Percentiles rank a stretch among this genome's conserved stretches.
Evolutionary conservation across 164 flowering plant genomes (phyloP).

Genomic region (Magnolia changhungtana): DNA sequence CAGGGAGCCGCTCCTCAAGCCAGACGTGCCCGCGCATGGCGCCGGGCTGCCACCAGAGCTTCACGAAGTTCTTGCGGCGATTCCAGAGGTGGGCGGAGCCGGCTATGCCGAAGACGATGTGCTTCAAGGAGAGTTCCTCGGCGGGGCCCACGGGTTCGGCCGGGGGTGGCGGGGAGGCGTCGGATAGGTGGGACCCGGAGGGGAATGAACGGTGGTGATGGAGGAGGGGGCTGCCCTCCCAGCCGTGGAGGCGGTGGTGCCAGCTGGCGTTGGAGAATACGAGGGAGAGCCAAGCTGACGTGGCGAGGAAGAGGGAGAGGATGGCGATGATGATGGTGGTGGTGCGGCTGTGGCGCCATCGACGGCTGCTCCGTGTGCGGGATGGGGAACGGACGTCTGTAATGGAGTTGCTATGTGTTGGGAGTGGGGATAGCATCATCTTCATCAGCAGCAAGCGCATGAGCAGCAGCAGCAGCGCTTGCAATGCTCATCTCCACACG

Average conservation of each 20-base stretch:
- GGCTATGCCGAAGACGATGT: slow-evolving; percentile 63
- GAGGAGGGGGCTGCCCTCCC: slow-evolving; percentile 30
- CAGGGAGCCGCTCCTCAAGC: slow-evolving; percentile 44
- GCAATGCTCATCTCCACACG: background rate
- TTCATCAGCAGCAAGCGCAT: background rate
- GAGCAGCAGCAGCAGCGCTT: background rate
- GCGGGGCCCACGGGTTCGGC: slow-evolving; percentile 18
- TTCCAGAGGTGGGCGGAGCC: slow-evolving; percentile 58
- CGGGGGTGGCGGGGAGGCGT: slow-evolving; percentile 30
- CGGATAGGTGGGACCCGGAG: slow-evolving; percentile 5
- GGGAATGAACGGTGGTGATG: background rate
- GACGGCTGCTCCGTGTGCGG: slow-evolving; percentile 20
- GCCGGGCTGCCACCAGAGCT: slow-evolving; percentile 59
- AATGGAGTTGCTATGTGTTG: background rate
- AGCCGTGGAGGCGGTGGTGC: slow-evolving; percentile 31
- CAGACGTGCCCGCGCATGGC: slow-evolving; percentile 63
- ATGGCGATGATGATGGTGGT: slow-evolving; percentile 35
- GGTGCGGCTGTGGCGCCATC: slow-evolving; percentile 36
- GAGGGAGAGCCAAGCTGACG: slow-evolving; percentile 53
- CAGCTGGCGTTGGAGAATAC: slow-evolving; percentile 46
- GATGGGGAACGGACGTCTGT: background rate
- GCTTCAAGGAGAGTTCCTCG: slow-evolving; percentile 24
- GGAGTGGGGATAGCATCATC: background rate
- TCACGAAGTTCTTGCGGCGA: slow-evolving; percentile 48
- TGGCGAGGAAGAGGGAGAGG: slow-evolving; percentile 41